These are phyloP conservation scores for Lodderomyces margitis DNA, from an alignment of 1,139 yeast species.

Conservation along the genomic window DNA sequence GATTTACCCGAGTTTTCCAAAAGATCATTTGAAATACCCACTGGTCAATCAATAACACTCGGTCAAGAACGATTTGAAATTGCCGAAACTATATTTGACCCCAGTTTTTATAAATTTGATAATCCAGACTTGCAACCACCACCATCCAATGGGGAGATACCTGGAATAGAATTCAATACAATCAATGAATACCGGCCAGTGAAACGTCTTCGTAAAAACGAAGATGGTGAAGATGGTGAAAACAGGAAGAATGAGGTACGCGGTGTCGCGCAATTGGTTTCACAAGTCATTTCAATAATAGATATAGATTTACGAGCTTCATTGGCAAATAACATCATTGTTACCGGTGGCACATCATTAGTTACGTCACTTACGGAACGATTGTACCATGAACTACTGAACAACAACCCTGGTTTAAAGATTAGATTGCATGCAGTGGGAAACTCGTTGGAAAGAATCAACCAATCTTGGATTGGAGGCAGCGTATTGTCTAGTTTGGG, in stretches of 20 bases:
- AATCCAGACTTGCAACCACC: slow-evolving; percentile 24
- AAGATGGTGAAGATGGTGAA: slow-evolving; percentile 18
- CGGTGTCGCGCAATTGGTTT: slow-evolving; percentile 70
- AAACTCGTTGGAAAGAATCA: slow-evolving; percentile 75
- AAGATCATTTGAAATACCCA: slow-evolving; percentile 79
- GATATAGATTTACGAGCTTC: slow-evolving; percentile 92
- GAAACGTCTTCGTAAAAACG: slow-evolving; percentile 53
- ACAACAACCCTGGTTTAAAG: slow-evolving; percentile 84
- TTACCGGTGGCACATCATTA: slow-evolving; percentile 87
- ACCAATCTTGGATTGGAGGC: slow-evolving; percentile 95
- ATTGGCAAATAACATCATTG: slow-evolving; percentile 85
- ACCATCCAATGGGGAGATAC: slow-evolving; percentile 36
- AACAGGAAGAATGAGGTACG: slow-evolving; percentile 25
- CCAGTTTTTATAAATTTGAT: slow-evolving; percentile 42
- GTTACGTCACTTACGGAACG: slow-evolving; percentile 89
- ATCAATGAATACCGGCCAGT: slow-evolving; percentile 69
- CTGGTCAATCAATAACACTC: slow-evolving; percentile 45
- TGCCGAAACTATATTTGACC: slow-evolving; percentile 75
- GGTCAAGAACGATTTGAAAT: slow-evolving; percentile 61
- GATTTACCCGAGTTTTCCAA: slow-evolving; percentile 13
- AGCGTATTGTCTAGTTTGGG: slow-evolving; percentile 90
- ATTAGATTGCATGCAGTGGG: slow-evolving; percentile 89
- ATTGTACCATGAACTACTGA: slow-evolving; percentile 68
- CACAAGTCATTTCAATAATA: slow-evolving; percentile 63
- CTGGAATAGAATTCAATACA: slow-evolving; percentile 24